Conservation (phyloP, 495 filamentous ascomycete species). For the Endocarpon pusillum region DNA sequence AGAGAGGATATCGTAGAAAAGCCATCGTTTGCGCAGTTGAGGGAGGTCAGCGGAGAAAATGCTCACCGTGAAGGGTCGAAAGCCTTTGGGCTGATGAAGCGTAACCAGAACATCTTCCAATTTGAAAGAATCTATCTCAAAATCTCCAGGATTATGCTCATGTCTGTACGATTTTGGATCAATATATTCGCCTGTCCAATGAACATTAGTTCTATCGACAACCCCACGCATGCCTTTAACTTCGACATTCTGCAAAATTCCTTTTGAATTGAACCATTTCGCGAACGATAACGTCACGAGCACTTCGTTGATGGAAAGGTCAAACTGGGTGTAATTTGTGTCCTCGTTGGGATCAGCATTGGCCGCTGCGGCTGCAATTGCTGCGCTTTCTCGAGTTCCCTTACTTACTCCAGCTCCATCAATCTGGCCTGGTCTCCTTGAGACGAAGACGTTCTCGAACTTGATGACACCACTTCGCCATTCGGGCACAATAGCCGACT, state of each 20-base stretch:
- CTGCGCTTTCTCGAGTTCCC: constrained; percentile 71
- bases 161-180: constrained; percentile 80
- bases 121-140: constrained; percentile 91
- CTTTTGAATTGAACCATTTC: constrained; percentile 96
- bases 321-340: constrained; percentile 94
- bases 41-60: constrained; percentile 91
- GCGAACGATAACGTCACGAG: constrained; percentile 95
- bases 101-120: constrained; percentile 87
- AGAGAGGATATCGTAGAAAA: constrained; percentile 93
- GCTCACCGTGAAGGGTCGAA: constrained; percentile 85
- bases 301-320: constrained; percentile 83
- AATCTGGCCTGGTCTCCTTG: constrained; percentile 74
- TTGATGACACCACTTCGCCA: constrained; percentile 91
- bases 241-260: constrained; percentile 78
- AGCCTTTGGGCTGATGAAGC: constrained; percentile 73
- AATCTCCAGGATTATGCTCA: constrained; percentile 81
- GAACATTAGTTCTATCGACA: constrained; percentile 69
- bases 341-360: constrained; percentile 49
- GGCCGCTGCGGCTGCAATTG: constrained; percentile 69
- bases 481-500: constrained; percentile 90
- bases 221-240: constrained; percentile 94
- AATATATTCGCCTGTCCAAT: constrained; percentile 47
- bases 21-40: constrained; percentile 82
- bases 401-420: constrained; percentile 53
- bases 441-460: constrained; percentile 94